These are phyloP conservation scores for Hypomyces perniciosus DNA, from an alignment of 2,329 filamentous ascomycete species.

Conservation along the genomic window DNA sequence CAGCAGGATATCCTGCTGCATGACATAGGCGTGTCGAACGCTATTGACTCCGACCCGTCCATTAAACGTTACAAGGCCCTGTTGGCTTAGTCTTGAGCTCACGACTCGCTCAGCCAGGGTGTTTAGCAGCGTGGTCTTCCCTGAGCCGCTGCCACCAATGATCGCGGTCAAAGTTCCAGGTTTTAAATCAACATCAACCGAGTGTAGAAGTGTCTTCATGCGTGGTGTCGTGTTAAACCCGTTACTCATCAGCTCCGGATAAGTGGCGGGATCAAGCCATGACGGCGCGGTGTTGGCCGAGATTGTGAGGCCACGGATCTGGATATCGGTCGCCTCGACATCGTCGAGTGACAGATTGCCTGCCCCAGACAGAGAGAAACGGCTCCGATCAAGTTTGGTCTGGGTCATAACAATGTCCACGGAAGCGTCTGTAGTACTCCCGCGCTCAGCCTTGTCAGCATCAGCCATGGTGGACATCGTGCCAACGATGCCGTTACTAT, in stretches of 20 bases:
- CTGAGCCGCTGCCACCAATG: constrained; percentile 67
- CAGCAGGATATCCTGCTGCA: constrained; percentile 69
- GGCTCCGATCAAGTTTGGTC: constrained; percentile 14
- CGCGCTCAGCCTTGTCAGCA: constrained; percentile 27
- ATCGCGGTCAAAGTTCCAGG: constrained; percentile 68
- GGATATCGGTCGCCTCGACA: constrained; percentile 50
- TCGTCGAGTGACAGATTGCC: constrained; percentile 40
- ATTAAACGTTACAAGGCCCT: constrained; percentile 58
- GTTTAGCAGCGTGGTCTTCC: constrained; percentile 68
- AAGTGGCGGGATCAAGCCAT: constrained; percentile 43
- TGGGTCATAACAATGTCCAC: constrained; percentile 18
- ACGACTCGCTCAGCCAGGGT: constrained; percentile 63
- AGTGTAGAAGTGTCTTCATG: constrained; percentile 52
- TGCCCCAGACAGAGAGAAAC: constrained; percentile 28
- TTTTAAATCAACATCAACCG: constrained; percentile 57
- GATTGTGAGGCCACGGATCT: constrained; percentile 48
- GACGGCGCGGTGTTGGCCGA: constrained; percentile 54
- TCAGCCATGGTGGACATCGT: constrained; percentile 12
- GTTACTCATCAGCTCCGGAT: constrained; percentile 33
- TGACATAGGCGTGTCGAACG: constrained; percentile 62
- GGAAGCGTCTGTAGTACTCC: constrained; percentile 28
- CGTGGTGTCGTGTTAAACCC: constrained; percentile 31
- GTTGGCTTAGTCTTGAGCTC: constrained; percentile 44
- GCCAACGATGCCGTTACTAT: neutral
- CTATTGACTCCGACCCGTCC: constrained; percentile 45